These are phyloP conservation scores for Tagetes erecta DNA, from an alignment of 129 eudicot genomes.

Conservation along the genomic window DNA sequence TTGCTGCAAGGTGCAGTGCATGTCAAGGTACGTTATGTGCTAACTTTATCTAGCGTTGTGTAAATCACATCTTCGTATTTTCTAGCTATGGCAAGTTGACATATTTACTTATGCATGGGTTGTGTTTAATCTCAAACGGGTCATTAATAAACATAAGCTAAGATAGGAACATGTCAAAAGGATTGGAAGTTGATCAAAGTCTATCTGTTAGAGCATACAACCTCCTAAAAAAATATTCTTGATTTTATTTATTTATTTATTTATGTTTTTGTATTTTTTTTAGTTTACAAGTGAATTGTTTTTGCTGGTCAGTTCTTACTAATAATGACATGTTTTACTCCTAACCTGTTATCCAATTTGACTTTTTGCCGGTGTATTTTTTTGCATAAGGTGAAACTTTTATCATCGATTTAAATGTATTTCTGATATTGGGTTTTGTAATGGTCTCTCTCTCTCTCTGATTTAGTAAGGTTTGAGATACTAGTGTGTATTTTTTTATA, in stretches of 20 bases:
- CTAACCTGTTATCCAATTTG: not conserved
- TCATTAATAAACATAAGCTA: not conserved
- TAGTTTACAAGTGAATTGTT: not conserved
- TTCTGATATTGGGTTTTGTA: not conserved
- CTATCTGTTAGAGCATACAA: not conserved
- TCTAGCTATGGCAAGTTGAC: not conserved
- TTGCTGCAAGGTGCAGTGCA: slow-evolving; percentile 70
- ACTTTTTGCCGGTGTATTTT: not conserved
- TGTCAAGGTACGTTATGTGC: slow-evolving; percentile 71
- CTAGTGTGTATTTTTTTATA: not conserved
- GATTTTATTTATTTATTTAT: not conserved
- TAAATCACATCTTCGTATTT: not conserved
- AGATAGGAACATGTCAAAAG: not conserved
- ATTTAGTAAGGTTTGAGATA: not conserved
- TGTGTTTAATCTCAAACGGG: slow-evolving; percentile 3
- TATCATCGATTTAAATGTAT: not conserved
- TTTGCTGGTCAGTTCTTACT: not conserved
- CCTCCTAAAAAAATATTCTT: not conserved
- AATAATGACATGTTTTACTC: not conserved
- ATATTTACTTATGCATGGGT: not conserved
- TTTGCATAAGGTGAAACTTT: not conserved
- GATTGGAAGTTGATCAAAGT: not conserved
- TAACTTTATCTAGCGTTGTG: not conserved
- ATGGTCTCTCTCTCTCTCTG: not conserved
- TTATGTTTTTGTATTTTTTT: not conserved